These are phyloP conservation scores for Fusarium fujikuroi DNA, from an alignment of 2,329 filamentous ascomycete genomes.

Conservation along the genomic window DNA sequence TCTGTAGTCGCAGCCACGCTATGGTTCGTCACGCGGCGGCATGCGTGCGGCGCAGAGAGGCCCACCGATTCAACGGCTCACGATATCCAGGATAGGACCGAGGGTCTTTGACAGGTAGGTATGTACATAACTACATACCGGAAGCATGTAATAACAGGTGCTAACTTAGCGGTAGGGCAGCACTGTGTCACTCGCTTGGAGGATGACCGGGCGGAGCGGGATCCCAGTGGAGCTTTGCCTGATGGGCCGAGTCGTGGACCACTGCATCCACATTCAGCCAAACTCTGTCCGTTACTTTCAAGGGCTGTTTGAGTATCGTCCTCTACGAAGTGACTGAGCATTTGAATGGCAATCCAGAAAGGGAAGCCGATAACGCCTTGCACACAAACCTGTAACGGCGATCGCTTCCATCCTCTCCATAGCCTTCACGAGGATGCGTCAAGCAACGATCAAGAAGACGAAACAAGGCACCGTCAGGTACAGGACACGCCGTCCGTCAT, in stretches of 20 bases:
- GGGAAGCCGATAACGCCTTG: constrained; percentile 25
- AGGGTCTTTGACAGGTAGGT: constrained; percentile 12
- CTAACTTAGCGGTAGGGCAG: constrained; percentile 30
- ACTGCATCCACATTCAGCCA: constrained; percentile 20
- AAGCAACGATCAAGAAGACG: constrained; percentile 21
- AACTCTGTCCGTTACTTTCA: constrained; percentile 6
- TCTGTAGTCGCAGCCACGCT: constrained; percentile 17
- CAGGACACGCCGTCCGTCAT: constrained; percentile 34
- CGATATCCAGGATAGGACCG: constrained; percentile 31
- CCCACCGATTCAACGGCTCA: constrained; percentile 42
- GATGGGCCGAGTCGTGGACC: constrained; percentile 35
- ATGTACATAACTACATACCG: background rate
- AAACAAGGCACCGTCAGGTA: constrained; percentile 34
- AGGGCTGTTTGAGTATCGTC: constrained; percentile 13
- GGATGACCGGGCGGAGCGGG: constrained; percentile 24
- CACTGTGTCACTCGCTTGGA: constrained; percentile 38
- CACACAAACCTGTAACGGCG: constrained; percentile 30
- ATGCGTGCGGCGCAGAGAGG: constrained; percentile 43
- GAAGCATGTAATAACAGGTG: background rate
- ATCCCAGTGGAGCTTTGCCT: constrained; percentile 19
- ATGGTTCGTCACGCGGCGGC: constrained; percentile 44
- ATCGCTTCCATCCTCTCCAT: constrained; percentile 18
- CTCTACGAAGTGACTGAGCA: constrained; percentile 5
- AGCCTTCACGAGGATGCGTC: constrained; percentile 7
- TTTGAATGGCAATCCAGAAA: constrained; percentile 27